A percentile compares a stretch with the other conserved stretches of the same genome.
Evolutionary conservation across 352 stramenopile genomes (phyloP).

Genomic region (Phytophthora litchii): DNA sequence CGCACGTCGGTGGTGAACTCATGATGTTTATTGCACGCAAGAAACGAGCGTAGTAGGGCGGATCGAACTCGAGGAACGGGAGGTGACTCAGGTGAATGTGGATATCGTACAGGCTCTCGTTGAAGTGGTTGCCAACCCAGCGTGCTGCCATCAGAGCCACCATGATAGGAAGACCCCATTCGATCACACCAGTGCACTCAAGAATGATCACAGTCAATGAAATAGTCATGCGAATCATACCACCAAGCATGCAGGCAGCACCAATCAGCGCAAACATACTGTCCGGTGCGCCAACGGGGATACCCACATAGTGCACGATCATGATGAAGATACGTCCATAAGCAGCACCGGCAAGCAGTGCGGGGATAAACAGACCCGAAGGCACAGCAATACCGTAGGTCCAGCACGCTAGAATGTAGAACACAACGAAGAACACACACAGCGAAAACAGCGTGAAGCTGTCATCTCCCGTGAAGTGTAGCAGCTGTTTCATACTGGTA

Average conservation of each 20-base stretch:
- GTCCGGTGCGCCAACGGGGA: conserved; percentile 75
- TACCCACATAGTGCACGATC: conserved; percentile 59
- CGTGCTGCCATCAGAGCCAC: conserved; percentile 96
- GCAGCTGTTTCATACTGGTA: conserved; percentile 95
- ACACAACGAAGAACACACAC: conserved; percentile 96
- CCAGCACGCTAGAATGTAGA: conserved; percentile 92
- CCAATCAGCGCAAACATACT: conserved; percentile 98
- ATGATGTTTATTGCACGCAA: conserved; percentile 85
- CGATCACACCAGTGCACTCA: conserved; percentile 98
- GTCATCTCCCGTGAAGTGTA: conserved; percentile 92
- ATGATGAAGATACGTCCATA: conserved; percentile 90
- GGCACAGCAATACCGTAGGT: conserved; percentile 98
- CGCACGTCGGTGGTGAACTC: conserved; percentile 58
- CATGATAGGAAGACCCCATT: conserved; percentile 99
- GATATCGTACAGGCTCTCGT: conserved; percentile 98
- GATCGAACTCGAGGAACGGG: conserved; percentile 97
- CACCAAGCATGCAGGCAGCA: conserved; percentile 94
- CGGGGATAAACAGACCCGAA: conserved; percentile 97
- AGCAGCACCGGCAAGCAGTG: conserved; percentile 94
- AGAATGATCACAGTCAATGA: conserved; percentile 98
- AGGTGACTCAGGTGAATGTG: conserved; percentile 97
- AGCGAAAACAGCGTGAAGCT: conserved; percentile 95
- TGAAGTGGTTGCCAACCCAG: conserved; percentile 98
- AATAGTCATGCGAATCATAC: conserved; percentile 98
- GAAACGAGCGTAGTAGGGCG: conserved; percentile 83